Base-by-base conservation (phyloP, 2,329 filamentous ascomycete genomes). In the Microdochium nivale region DNA sequence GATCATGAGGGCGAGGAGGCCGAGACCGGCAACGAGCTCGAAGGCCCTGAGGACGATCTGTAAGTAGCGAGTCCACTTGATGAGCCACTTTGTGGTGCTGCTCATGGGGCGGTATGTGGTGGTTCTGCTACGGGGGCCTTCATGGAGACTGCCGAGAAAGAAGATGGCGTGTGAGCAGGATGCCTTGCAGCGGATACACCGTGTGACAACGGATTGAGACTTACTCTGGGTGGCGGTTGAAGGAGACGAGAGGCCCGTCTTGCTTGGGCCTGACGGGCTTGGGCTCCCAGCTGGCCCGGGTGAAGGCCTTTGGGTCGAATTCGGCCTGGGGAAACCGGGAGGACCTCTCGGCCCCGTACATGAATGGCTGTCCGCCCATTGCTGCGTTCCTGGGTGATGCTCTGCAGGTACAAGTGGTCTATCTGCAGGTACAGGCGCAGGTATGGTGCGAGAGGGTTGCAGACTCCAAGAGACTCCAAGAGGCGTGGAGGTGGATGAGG, bases 261-360 rank as follows among this genome's bases (percentile, higher is more conserved):
- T 77, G 79, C 75, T 87, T 86, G 43, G 80, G 76, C 62, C 78
- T 84, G 25, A 70, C 74, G 40, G 80, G 73, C 51, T 81, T 80
- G 13, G 81, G 79, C 62, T 82, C 73, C 74, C 81, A 88, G 70
- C 87, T 92, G 55, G 88, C 87, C 64, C 90, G 80, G 23, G 90
- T 91, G 48, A 90, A 79, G 54, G 88, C 87, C 67, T 91, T 95
- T 48, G 92, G 91, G 62, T 96, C 90, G 69, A 95, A 95, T n/a
- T 71, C 62, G 62, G 72, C 66, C 67, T 71, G 65, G 71, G 78
- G 56, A 78, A 78, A 59, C 16, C 40, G 40, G 77, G 77, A 48
- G 74, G 70, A 63, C 65, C 56, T 78, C 68, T 65, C 73, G 61
- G 70, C 61, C 54, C 83, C 79, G 70, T 94, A 94, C 68, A 92